Evolutionary conservation across 1,139 yeast genomes (phyloP).

Genomic region (Suhomyces wounanorum): DNA sequence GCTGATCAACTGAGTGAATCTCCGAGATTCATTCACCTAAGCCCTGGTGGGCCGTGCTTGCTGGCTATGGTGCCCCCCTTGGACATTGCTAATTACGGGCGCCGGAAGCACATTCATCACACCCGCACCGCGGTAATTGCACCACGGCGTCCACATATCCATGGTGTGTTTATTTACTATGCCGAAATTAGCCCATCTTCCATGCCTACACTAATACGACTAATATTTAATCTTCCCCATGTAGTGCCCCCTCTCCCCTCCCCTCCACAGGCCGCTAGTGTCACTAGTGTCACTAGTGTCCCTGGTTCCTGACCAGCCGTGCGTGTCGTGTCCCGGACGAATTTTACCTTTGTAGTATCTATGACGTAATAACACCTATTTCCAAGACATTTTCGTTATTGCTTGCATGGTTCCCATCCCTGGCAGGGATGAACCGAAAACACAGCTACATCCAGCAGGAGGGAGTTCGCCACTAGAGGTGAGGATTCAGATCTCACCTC

Average conservation of each 20-base stretch:
- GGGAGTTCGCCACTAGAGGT: too few species aligned
- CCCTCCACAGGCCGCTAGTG: not conserved
- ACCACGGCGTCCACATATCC: not conserved
- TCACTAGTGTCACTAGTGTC: not conserved
- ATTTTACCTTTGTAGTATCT: not conserved
- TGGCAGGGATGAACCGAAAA: not conserved
- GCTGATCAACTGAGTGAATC: too few species aligned
- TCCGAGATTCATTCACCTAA: not conserved
- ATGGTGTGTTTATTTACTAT: not conserved
- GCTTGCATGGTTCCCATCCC: not conserved
- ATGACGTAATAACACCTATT: not conserved
- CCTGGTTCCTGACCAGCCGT: not conserved
- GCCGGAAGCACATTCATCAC: not conserved
- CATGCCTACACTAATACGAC: not conserved
- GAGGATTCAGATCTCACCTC: too few species aligned
- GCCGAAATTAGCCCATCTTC: not conserved
- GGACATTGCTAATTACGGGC: not conserved
- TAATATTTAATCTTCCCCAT: not conserved
- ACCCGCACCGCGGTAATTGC: not conserved
- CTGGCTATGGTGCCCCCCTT: not conserved
- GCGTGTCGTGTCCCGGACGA: not conserved
- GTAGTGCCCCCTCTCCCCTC: not conserved
- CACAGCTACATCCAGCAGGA: too few species aligned
- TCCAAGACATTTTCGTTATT: not conserved
- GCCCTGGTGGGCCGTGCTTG: not conserved